Evolutionary conservation across 140 eudicot genomes (phyloP), one percentile per base, ranked within the genome.

Genomic region (Bidens hawaiensis): DNA sequence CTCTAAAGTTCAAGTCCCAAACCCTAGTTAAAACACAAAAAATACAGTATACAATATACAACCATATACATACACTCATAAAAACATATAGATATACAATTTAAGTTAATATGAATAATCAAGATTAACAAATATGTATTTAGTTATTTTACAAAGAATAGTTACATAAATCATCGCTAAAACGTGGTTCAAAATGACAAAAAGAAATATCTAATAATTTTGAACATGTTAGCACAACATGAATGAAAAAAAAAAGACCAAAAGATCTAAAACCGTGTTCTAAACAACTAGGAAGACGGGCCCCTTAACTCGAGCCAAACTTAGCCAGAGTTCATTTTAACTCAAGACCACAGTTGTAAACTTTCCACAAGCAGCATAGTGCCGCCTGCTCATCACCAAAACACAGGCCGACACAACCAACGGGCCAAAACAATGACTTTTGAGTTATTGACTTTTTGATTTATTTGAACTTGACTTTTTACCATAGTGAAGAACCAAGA

Each of bases 401-500:
- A 46, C 2, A 41, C 13, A 23, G 27, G 19, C 42, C 61, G n/a
- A 23, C 14, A 24, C 42, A 60, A 47, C 53, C 53, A 49, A 36
- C 19, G 65, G 16, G 33, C 43, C 55, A 24, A 60, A 71, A 13
- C 24, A 50, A 51, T 4, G 25, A 54, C 19, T 2, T 42, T 27
- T 27, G 1, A 13, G 49, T 45, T 18, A 57, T 3, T 0, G 31
- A 47, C 22, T 48, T 22, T 43, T 58, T 14, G 9, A 19, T 13
- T 57, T 10, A 21, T 58, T 36, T 10, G 16, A 11, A 16, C 3
- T 24, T n/a, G 11, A 40, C 10, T 65, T n/a, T 40, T 47, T 74
- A 74, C 74, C 64, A 74, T 4, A 51, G 42, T 66, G 43, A 74
- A 50, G 49, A 74, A 48, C 65, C 74, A 67, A 74, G 42, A 49